Evolutionary conservation across 805 yeast species (phyloP).

Genomic region (Saccharomycopsis lassenensis): DNA sequence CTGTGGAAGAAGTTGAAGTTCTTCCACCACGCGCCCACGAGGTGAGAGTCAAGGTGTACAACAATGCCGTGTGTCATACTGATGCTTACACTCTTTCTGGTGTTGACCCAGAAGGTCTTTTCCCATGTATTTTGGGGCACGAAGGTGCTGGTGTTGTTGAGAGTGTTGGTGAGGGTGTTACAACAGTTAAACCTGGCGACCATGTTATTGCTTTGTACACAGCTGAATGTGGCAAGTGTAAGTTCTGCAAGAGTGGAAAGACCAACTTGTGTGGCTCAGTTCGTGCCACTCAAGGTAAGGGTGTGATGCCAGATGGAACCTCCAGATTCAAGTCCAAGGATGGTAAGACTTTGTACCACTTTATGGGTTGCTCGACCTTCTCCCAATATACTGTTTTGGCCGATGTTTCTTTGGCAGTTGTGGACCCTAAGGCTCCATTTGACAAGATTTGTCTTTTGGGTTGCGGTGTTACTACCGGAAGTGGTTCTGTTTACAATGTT

Average conservation of each 20-base stretch:
- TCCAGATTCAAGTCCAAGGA: constrained; percentile 68
- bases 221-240: constrained; percentile 93
- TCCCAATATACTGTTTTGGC: constrained; percentile 97
- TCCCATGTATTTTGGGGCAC: constrained; percentile 91
- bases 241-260: constrained; percentile 89
- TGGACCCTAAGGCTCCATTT: constrained; percentile 61
- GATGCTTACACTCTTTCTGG: constrained; percentile 96
- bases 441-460: constrained; percentile 90
- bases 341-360: constrained; percentile 80
- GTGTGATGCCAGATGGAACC: constrained; percentile 98
- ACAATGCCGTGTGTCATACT: constrained; percentile 97
- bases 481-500: constrained; percentile 93
- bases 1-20: constrained; percentile 81
- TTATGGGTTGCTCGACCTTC: constrained; percentile 97
- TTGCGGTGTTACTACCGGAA: constrained; percentile 97
- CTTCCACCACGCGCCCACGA: constrained; percentile 95
- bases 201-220: constrained; percentile 90
- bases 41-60: constrained; percentile 77
- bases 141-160: constrained; percentile 98
- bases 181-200: constrained; percentile 85
- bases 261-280: constrained; percentile 94
- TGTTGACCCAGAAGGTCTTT: constrained; percentile 90
- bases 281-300: constrained; percentile 96
- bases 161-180: constrained; percentile 89
- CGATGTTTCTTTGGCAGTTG: constrained; percentile 91